Evolutionary conservation across 768 basidiomycete genomes (phyloP).

Genomic region (Suillus plorans): DNA sequence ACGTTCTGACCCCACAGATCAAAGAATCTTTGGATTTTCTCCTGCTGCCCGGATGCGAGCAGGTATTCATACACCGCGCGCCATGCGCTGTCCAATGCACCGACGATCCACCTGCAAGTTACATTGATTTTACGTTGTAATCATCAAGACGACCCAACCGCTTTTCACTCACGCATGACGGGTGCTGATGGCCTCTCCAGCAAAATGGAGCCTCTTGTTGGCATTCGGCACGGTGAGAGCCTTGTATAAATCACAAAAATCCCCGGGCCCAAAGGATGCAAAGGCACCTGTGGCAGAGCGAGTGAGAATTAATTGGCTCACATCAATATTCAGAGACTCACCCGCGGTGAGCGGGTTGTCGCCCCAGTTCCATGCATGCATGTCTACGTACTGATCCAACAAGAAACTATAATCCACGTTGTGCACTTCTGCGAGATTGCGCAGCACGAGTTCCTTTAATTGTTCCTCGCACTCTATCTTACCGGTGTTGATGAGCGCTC

Average conservation of each 20-base stretch:
- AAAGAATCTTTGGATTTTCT: slow-evolving; percentile 18
- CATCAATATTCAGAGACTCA: slow-evolving; percentile 13
- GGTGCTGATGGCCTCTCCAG: slow-evolving; percentile 37
- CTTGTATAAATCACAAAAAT: slow-evolving; percentile 33
- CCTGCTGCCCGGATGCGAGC: slow-evolving; percentile 11
- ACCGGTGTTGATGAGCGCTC: slow-evolving; percentile 27
- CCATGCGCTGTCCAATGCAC: slow-evolving; percentile 39
- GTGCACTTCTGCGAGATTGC: slow-evolving; percentile 22
- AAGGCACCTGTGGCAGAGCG: slow-evolving; percentile 31
- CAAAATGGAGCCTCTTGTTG: slow-evolving; percentile 31
- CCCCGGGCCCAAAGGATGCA: slow-evolving; percentile 40
- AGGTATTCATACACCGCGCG: slow-evolving; percentile 30
- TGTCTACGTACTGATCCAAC: slow-evolving; percentile 20
- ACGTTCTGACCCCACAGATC: slow-evolving; percentile 23
- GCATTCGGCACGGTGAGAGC: slow-evolving; percentile 32
- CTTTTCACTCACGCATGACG: slow-evolving; percentile 28
- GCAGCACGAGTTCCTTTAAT: slow-evolving; percentile 27
- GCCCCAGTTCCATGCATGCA: slow-evolving; percentile 35
- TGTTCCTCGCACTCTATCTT: background rate
- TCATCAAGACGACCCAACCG: background rate
- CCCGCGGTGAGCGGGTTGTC: slow-evolving; percentile 31
- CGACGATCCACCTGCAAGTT: slow-evolving; percentile 35
- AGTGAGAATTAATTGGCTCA: background rate
- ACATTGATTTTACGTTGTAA: background rate
- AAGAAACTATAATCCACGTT: slow-evolving; percentile 21